Base-by-base conservation (phyloP, 169 alveolate genomes). In the Plasmodium billcollinsi region DNA sequence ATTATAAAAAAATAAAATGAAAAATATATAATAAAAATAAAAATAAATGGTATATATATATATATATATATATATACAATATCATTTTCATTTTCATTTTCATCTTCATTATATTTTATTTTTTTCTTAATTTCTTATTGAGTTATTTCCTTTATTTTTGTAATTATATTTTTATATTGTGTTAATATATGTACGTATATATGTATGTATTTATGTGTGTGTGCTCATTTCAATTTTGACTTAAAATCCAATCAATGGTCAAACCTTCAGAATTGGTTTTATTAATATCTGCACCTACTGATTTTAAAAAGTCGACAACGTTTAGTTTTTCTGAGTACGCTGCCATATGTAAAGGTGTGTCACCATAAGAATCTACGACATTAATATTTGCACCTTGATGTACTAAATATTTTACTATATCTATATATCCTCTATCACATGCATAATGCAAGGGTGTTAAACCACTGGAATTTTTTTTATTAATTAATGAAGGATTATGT, bases 381-480 rank as follows among this genome's bases (percentile, higher is more conserved):
- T 73, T 39, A 0, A 54, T 62, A 45, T 91, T 89, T 1, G 93
- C 95, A 2, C 94, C 95, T 2, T 20, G 65, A n/a, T 74, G 63
- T 29, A 91, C 47, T 50, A 93, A 71, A 21, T 74, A 3, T 18
- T 78, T 74, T 1, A 91, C 94, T 54, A 91, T 66, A 2, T 88
- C 93, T 21, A 83, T 80, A 69, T 91, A 71, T 14, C 89, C 94
- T 8, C 94, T 89, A 29, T 74, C 96, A 39, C 92, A 80, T 1
- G 96, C 96, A 56, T 70, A 89, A 45, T 88, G 92, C 26, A 93
- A 70, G 5, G 96, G 92, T 67, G 94, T 86, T 58, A 90, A 89
- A 18, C 91, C 83, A 62, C 75, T 74, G 58, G 91, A 86, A 47
- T 93, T 93, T 65, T 83, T 90, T 52, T 70, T 86, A 61, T 90